These are phyloP conservation scores for Lecanoromycetidae sp. DNA, from an alignment of 2,329 filamentous ascomycete species.

Conservation along the genomic window DNA sequence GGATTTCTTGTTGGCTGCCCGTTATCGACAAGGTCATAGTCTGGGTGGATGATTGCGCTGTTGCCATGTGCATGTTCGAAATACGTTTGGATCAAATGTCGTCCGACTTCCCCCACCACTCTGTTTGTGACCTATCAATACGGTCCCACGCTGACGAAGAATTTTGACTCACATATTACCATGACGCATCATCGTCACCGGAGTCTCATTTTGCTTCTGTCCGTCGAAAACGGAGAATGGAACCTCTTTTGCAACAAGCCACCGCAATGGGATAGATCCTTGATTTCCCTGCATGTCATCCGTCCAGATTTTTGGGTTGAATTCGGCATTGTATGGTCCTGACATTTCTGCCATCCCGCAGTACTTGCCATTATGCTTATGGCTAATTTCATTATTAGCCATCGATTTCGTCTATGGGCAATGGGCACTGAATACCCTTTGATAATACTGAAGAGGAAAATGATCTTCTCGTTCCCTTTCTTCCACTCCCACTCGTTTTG, in stretches of 20 bases:
- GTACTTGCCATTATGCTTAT: constrained; percentile 8
- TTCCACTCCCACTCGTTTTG: constrained; percentile 14
- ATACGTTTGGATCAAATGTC: constrained; percentile 6
- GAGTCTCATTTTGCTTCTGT: constrained; percentile 9
- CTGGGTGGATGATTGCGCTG: constrained; percentile 13
- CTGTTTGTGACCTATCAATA: background rate
- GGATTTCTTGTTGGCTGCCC: no score
- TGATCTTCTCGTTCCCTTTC: constrained; percentile 7
- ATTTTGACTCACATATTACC: constrained; percentile 7
- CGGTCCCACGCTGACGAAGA: background rate
- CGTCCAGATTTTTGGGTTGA: constrained; percentile 1
- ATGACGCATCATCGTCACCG: constrained; percentile 10
- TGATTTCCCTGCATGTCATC: constrained; percentile 4
- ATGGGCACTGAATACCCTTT: constrained; percentile 2
- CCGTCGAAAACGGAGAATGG: constrained; percentile 11
- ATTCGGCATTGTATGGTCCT: constrained; percentile 8
- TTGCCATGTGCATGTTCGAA: constrained; percentile 10
- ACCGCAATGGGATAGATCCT: constrained; percentile 11
- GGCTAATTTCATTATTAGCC: constrained; percentile 1
- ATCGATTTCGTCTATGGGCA: background rate
- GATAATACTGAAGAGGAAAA: constrained; percentile 14
- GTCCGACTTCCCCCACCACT: constrained; percentile 10
- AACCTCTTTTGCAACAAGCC: constrained; percentile 16
- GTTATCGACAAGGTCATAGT: background rate
- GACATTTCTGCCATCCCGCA: constrained; percentile 14